Conservation (phyloP, 148 eudicot species). For the Arbutus unedo region DNA sequence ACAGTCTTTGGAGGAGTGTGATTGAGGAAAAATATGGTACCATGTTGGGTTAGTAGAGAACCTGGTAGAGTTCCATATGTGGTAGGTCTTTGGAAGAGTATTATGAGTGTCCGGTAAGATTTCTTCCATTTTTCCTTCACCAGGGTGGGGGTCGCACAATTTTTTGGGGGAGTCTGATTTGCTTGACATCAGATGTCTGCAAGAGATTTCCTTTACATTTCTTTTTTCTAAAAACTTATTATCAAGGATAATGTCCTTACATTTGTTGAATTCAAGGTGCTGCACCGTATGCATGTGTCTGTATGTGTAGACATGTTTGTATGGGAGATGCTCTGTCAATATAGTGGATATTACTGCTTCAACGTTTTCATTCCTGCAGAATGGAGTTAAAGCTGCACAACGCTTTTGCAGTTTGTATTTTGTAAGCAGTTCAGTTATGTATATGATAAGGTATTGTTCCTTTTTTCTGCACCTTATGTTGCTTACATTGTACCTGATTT, state of each 20-base stretch:
- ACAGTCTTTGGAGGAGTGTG: neutral
- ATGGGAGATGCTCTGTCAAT: neutral
- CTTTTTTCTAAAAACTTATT: too few relatives aligned
- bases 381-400: conserved; percentile 79
- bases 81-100: neutral
- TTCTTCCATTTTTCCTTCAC: neutral
- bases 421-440: conserved; percentile 90
- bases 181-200: conserved; percentile 5
- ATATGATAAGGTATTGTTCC: conserved; percentile 75
- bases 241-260: neutral
- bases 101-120: neutral
- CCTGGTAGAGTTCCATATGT: neutral
- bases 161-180: neutral
- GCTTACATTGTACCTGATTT: neutral
- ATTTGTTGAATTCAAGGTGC: conserved; percentile 6
- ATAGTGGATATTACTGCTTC: conserved; percentile 9
- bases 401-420: conserved; percentile 71
- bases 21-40: neutral
- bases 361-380: conserved; percentile 42
- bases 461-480: conserved; percentile 10
- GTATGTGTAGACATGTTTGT: neutral
- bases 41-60: neutral
- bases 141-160: neutral
- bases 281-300: neutral
- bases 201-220: neutral